Evolutionary conservation across 352 stramenopile species (phyloP), one percentile per base, ranked within the genome.

Genomic region (Elongisporangium anandrum): DNA sequence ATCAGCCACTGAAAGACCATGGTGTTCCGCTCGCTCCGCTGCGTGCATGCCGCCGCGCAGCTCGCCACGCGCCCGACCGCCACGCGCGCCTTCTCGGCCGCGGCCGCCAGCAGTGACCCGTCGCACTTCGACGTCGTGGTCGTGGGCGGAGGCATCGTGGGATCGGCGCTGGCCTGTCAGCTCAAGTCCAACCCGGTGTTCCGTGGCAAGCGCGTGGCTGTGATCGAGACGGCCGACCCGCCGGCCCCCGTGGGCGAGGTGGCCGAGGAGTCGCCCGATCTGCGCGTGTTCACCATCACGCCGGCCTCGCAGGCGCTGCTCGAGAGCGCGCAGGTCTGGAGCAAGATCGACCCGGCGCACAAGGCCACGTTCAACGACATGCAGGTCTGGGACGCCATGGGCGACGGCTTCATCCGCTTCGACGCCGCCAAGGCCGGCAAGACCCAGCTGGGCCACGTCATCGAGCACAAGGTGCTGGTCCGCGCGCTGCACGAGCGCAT

Each of bases 351-450:
- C 6, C 62, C 58, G 45, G 49, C 55, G 12, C 77, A 95, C 59
- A 82, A 72, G 53, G 71, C 87, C 45, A 66, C 77, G 24, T 97
- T 96, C 70, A 72, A 78, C 47, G 74, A 92, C 73, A 97, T 97
- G 90, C 89, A 97, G 69, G 90, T 90, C 9, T 95, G 90, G 88
- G 90, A 97, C 64, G 81, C 85, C 61, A 92, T 95, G 77, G 90
- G 87, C 56, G 77, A 93, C 58, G 88, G 88, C 26, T 90, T 88
- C 65, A 90, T 97, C 57, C 88, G 85, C 59, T 97, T 96, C 66
- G 71, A 97, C 70, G 79, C 81, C 17, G 55, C 73, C 34, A 93
- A 87, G 70, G 66, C 65, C 23, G 65, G 72, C 24, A 75, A 69
- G n/a, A 70, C 84, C 59, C 60, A 71, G 50, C 76, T 97, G 20